phyloP scores from a whole-genome alignment of 2,329 filamentous ascomycete genomes.

The Ophidiomyces ophidiicola region DNA sequence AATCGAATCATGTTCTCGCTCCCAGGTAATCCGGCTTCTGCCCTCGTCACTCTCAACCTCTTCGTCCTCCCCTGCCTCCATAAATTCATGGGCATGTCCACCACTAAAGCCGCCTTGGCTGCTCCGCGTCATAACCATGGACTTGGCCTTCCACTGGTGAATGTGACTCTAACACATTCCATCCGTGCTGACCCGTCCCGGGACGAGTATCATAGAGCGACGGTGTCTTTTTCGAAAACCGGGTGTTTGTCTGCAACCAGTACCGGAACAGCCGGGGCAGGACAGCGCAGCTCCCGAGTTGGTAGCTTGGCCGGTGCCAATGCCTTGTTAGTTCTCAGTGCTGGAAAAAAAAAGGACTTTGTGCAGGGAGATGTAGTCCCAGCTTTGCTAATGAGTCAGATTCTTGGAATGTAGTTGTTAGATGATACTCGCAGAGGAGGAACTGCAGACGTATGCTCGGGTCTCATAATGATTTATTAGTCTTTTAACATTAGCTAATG shows the following conservation, averaged over 20 bases:
- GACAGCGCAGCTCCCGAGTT: constrained; percentile 76
- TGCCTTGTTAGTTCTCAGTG: constrained; percentile 55
- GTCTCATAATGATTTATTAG: not conserved
- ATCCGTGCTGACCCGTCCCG: constrained; percentile 62
- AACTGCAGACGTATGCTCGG: not conserved
- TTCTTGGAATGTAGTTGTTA: constrained; percentile 20
- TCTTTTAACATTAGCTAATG: not conserved
- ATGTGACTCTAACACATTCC: constrained; percentile 59
- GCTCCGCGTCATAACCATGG: not conserved
- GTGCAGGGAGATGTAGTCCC: constrained; percentile 59
- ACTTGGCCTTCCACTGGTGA: constrained; percentile 58
- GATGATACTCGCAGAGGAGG: not conserved
- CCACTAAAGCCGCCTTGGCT: constrained; percentile 29
- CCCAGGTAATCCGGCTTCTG: constrained; percentile 86
- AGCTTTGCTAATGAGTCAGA: constrained; percentile 62
- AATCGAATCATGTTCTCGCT: constrained; percentile 72
- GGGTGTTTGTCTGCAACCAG: constrained; percentile 62
- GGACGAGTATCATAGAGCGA: constrained; percentile 80
- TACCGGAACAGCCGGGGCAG: constrained; percentile 52
- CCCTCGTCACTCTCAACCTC: constrained; percentile 83
- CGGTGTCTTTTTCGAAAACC: constrained; percentile 53
- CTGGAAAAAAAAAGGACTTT: constrained; percentile 40
- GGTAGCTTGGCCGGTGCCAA: constrained; percentile 84
- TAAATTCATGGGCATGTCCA: constrained; percentile 54
- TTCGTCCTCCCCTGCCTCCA: constrained; percentile 86